These are phyloP conservation scores for Sabuloglossum arenarium DNA, from an alignment of 495 filamentous ascomycete genomes.

Conservation along the genomic window DNA sequence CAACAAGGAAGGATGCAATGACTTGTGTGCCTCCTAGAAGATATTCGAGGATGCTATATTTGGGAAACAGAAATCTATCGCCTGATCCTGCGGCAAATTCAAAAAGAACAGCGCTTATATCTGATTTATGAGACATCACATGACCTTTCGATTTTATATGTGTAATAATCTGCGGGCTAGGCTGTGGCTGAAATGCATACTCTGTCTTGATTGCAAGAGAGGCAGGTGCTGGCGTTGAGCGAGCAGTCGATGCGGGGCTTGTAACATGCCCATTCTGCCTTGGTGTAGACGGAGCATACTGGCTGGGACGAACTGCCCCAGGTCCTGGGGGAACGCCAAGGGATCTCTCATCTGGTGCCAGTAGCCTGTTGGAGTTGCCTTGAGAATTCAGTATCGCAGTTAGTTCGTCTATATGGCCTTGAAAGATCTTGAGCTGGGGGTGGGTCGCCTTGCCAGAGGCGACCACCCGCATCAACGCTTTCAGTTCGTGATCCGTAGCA, in stretches of 20 bases:
- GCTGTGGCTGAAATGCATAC: neutral
- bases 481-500: conserved; percentile 67
- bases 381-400: conserved; percentile 29
- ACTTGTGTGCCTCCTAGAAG: conserved; percentile 23
- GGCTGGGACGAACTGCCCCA: conserved; percentile 2
- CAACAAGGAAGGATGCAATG: conserved; percentile 30
- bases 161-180: neutral
- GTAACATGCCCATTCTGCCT: neutral
- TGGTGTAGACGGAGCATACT: neutral
- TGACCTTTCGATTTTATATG: neutral
- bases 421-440: conserved; percentile 69
- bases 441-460: conserved; percentile 66
- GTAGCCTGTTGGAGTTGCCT: neutral
- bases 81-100: conserved; percentile 61
- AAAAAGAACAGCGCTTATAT: conserved; percentile 56
- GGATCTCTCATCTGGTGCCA: neutral
- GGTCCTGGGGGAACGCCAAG: conserved; percentile 6
- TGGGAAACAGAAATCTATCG: conserved; percentile 79
- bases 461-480: conserved; percentile 89
- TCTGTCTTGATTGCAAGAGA: conserved; percentile 1
- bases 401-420: conserved; percentile 80
- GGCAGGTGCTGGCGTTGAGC: neutral
- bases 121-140: conserved; percentile 22
- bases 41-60: conserved; percentile 64
- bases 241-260: neutral